phyloP scores from a whole-genome alignment of 176 grass and related monocot genomes.

The Leersia perrieri region DNA sequence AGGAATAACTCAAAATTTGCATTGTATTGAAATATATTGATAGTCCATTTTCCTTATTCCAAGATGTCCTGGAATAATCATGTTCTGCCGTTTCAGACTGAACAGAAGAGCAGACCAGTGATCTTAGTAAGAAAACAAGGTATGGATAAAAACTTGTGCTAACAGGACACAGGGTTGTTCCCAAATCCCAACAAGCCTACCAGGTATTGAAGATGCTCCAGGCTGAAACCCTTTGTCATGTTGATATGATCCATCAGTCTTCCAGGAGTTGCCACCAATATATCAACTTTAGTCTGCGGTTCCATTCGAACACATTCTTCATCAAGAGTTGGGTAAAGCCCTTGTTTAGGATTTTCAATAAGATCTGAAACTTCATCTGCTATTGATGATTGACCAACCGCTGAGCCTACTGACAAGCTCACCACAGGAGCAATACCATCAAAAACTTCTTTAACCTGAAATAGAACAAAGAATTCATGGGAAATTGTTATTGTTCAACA shows the following conservation, averaged over 20 bases:
- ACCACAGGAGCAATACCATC: constrained; percentile 76
- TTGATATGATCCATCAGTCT: constrained; percentile 96
- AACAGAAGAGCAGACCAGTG: not conserved
- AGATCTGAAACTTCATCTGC: constrained; percentile 76
- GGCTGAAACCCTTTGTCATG: constrained; percentile 92
- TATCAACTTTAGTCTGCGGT: constrained; percentile 81
- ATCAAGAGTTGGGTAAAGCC: constrained; percentile 61
- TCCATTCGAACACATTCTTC: constrained; percentile 68
- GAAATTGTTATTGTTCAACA: not conserved
- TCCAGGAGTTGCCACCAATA: constrained; percentile 93
- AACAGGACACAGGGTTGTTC: not conserved
- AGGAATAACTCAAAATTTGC: not conserved
- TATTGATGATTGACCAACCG: constrained; percentile 88
- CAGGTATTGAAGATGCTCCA: constrained; percentile 94
- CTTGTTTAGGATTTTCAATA: constrained; percentile 56
- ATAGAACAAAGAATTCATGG: constrained; percentile 19
- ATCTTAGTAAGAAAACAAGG: not conserved
- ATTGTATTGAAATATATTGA: not conserved
- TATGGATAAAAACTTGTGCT: not conserved
- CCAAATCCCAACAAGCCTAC: constrained; percentile 34
- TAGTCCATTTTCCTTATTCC: not conserved
- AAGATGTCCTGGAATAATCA: not conserved
- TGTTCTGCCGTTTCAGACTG: not conserved
- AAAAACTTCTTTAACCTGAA: constrained; percentile 94
- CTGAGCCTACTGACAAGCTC: constrained; percentile 74